Conservation (phyloP, 805 yeast genomes). For the Wickerhamiella shivajii region DNA sequence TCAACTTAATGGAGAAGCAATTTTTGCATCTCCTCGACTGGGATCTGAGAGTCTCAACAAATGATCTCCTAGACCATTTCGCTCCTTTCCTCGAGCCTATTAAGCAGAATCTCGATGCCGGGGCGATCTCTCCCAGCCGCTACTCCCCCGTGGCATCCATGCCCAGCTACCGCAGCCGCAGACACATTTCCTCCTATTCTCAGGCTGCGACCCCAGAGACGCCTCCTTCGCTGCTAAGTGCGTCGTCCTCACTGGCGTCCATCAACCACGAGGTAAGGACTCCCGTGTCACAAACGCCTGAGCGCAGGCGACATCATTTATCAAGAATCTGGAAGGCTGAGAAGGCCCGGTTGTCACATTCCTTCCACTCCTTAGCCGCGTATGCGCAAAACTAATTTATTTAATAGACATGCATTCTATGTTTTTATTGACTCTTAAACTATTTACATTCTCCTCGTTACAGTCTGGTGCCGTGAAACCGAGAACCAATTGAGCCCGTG, state of each 20-base stretch:
- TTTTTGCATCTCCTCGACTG: slow-evolving; percentile 69
- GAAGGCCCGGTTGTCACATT: slow-evolving; percentile 7
- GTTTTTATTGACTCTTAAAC: neutral
- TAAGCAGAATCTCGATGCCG: slow-evolving; percentile 34
- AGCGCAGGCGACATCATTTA: slow-evolving; percentile 4
- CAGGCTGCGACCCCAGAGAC: slow-evolving; percentile 6
- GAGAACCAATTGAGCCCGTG: no score
- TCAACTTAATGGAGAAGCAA: slow-evolving; percentile 85
- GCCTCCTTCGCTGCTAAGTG: slow-evolving; percentile 10
- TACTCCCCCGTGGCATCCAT: slow-evolving; percentile 4
- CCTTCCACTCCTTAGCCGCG: slow-evolving; percentile 6
- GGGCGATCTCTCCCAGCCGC: neutral
- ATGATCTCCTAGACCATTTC: slow-evolving; percentile 54
- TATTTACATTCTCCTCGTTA: no score
- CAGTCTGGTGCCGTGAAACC: no score
- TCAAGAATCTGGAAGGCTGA: slow-evolving; percentile 7
- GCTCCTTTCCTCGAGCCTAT: slow-evolving; percentile 67
- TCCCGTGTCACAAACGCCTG: slow-evolving; percentile 3
- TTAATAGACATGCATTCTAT: neutral
- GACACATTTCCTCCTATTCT: slow-evolving; percentile 2
- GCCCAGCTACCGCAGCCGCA: slow-evolving; percentile 9
- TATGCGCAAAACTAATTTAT: slow-evolving; percentile 5
- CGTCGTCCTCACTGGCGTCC: slow-evolving; percentile 12
- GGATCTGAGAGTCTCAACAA: slow-evolving; percentile 58
- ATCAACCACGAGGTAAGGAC: slow-evolving; percentile 7